Evolutionary conservation across 495 filamentous ascomycete species (phyloP).

Genomic region (Cercophora samala): DNA sequence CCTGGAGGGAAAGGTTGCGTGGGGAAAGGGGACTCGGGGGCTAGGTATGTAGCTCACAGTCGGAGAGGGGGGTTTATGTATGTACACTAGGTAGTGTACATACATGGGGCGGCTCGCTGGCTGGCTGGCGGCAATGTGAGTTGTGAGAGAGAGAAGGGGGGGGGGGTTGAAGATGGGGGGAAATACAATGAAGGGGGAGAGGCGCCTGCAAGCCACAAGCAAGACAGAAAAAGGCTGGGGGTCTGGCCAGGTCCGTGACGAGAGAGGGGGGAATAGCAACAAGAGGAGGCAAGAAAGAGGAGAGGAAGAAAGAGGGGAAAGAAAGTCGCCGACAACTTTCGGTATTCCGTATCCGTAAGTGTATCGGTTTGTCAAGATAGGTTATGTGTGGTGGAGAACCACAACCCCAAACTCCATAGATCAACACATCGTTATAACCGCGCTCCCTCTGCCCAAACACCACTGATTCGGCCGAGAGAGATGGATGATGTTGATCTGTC

Average conservation of each 20-base stretch:
- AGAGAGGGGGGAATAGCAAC: not conserved
- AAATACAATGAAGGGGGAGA: not conserved
- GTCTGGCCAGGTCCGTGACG: not conserved
- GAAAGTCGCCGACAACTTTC: not conserved
- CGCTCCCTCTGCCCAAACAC: not conserved
- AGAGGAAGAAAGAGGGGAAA: not conserved
- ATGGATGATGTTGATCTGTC: not conserved
- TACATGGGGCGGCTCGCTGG: not conserved
- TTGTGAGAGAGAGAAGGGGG: not conserved
- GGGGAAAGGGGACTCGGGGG: not conserved
- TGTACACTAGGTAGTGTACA: not conserved
- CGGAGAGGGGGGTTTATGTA: not conserved
- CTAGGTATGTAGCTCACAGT: too few species aligned
- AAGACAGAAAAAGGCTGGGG: too few species aligned
- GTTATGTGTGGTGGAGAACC: not conserved
- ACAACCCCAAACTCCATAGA: not conserved
- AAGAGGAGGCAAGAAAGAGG: not conserved
- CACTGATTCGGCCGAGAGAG: not conserved
- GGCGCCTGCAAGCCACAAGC: not conserved
- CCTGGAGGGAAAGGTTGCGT: conserved; percentile 14
- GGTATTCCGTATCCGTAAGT: not conserved
- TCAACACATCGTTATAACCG: not conserved
- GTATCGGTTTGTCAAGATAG: not conserved
- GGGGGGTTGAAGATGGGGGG: not conserved
- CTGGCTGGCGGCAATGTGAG: not conserved